Percentiles rank a stretch among this genome's conserved stretches.
phyloP scores from a whole-genome alignment of 352 stramenopile genomes.

The Pseudoperonospora humuli region DNA sequence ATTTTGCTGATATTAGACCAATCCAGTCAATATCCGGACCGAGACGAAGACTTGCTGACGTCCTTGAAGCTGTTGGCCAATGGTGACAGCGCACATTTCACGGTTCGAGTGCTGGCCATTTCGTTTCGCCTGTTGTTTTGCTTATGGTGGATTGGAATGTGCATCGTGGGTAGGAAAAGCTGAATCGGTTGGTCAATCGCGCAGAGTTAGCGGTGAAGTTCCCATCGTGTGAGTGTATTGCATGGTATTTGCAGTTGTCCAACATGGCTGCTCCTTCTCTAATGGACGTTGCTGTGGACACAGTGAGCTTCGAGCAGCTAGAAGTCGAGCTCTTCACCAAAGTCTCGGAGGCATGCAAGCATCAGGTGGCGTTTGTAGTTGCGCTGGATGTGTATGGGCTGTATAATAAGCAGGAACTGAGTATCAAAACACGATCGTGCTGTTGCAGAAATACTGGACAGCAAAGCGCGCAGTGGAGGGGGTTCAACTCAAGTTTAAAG shows the following conservation, averaged over 20 bases:
- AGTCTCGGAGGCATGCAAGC: conserved; percentile 46
- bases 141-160: background rate
- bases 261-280: background rate
- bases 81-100: conserved; percentile 71
- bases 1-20: conserved; percentile 32
- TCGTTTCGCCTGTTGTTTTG: background rate
- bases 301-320: conserved; percentile 81
- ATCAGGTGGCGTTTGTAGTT: conserved; percentile 34
- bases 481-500: conserved; percentile 71
- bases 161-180: conserved; percentile 49
- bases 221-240: conserved; percentile 31
- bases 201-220: conserved; percentile 79
- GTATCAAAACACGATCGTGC: background rate
- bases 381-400: background rate
- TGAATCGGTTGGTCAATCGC: conserved; percentile 76
- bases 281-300: background rate
- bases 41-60: conserved; percentile 68
- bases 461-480: conserved; percentile 67
- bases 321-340: conserved; percentile 76
- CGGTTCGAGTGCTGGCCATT: conserved; percentile 21
- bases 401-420: background rate
- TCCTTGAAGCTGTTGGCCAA: conserved; percentile 62
- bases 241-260: background rate
- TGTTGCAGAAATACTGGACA: conserved; percentile 54
- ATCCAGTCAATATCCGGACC: conserved; percentile 77